Percentiles rank a stretch among this genome's conserved stretches.
Evolutionary conservation across 805 yeast species (phyloP).

Genomic region (Nakazawaea ernobii): DNA sequence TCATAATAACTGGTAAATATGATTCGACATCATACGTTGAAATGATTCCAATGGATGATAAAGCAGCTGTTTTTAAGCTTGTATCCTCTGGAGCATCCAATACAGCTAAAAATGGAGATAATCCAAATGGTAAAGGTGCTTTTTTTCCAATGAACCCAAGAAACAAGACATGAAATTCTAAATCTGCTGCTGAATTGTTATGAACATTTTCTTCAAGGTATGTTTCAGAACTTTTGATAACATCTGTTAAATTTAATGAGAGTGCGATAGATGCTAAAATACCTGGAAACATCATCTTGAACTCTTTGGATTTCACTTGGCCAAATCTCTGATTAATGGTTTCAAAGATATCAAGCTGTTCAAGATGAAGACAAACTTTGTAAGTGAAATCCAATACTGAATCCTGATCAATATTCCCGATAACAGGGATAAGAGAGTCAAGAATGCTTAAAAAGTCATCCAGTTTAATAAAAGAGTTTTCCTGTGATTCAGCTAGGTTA

Average conservation of each 20-base stretch:
- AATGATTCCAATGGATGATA: conserved; percentile 48
- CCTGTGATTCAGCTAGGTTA: not conserved
- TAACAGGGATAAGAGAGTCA: not conserved
- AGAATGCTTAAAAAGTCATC: not conserved
- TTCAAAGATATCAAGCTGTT: not conserved
- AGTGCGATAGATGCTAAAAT: conserved; percentile 26
- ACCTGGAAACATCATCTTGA: conserved; percentile 8
- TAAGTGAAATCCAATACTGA: not conserved
- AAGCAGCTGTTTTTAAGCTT: conserved; percentile 37
- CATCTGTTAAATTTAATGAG: conserved; percentile 16
- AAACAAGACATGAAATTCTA: conserved; percentile 23
- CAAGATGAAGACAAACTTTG: not conserved
- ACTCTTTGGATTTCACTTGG: not conserved
- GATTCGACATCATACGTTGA: conserved; percentile 31
- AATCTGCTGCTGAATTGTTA: not conserved
- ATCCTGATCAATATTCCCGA: not conserved
- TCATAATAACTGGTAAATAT: conserved; percentile 34
- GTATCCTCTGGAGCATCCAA: conserved; percentile 25
- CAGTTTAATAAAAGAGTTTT: not conserved
- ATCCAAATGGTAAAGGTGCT: conserved; percentile 25
- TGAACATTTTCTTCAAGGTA: not conserved
- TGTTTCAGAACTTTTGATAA: not conserved
- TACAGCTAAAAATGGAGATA: conserved; percentile 30
- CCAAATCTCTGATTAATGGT: not conserved
- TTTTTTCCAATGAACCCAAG: conserved; percentile 45